A percentile compares a stretch with the other conserved stretches of the same genome.
phyloP scores from a whole-genome alignment of 2,329 filamentous ascomycete species.

The Colletotrichum cuscutae region DNA sequence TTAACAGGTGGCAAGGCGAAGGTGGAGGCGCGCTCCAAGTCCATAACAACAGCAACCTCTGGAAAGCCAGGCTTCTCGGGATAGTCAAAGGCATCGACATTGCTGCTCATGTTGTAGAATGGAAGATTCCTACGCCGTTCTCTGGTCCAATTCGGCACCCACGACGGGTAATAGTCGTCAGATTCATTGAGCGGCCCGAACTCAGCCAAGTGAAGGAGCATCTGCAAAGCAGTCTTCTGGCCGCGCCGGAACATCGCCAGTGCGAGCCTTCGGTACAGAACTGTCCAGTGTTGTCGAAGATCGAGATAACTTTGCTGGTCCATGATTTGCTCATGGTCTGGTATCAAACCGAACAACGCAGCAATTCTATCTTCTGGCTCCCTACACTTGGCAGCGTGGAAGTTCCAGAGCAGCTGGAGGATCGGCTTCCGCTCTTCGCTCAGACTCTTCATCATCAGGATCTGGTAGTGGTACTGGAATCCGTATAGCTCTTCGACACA shows the following conservation, averaged over 20 bases:
- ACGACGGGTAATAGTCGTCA: not conserved
- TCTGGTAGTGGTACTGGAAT: not conserved
- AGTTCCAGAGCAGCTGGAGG: not conserved
- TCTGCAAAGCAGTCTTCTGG: not conserved
- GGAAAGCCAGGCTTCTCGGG: not conserved
- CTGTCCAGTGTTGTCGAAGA: not conserved
- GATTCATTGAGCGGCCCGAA: not conserved
- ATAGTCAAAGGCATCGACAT: not conserved
- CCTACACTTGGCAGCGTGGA: not conserved
- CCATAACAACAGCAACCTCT: not conserved
- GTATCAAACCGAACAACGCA: not conserved
- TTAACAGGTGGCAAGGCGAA: too few relatives aligned
- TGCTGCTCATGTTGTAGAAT: not conserved
- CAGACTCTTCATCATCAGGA: not conserved
- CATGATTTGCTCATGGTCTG: not conserved
- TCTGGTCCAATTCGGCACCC: not conserved
- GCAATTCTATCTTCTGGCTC: not conserved
- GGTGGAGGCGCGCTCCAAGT: not conserved
- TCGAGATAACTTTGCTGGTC: not conserved
- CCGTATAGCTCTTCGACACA: not conserved
- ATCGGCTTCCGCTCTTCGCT: not conserved
- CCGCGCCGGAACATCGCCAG: not conserved
- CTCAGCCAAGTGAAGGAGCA: not conserved
- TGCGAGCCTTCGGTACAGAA: not conserved
- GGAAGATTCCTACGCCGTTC: not conserved